Base-by-base conservation (phyloP, 352 stramenopile species). In the Phytophthora hibernalis region DNA sequence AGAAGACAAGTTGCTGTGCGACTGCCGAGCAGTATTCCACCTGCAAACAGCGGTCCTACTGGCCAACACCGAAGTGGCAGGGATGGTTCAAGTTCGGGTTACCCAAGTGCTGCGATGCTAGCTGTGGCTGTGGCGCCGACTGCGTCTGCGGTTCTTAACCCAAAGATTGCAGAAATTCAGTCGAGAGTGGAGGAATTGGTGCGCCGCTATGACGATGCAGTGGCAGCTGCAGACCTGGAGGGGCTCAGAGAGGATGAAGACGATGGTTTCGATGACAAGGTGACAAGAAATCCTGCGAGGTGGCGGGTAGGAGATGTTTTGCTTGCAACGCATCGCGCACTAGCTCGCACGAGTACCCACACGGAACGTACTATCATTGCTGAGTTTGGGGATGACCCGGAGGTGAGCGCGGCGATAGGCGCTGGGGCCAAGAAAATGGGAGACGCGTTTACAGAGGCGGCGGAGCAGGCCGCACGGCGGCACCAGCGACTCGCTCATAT, bases 271-370 rank as follows among this genome's bases (percentile, higher is more conserved):
- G 75, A 49, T n/a, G 60, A 72, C 37, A 70, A 68, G 13, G 54
- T 62, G 28, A 52, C 67, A 67, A 45, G 65, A 50, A 43, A 76
- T 12, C 84, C 82, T 1, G 44, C 59, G 4, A 73, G 72, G 11
- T 93, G 84, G 84, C 65, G 73, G 5, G 80, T 93, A 5, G 82
- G 84, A 37, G 84, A 93, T 49, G 51, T 93, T 15, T 59, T 93
- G 16, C 38, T 91, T 2, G 70, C 82, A 16, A 89, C 84, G n/a
- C 84, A 93, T 61, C 76, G 62, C n/a, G 54, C 82, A 16, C 61
- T 93, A 33, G 70, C 80, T 24, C 81, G 81, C 40, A 86, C 84
- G 1, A 82, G 82, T 38, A 79, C 74, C 11, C 75, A 82, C 50
- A 87, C 73, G 0, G 84, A 88, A 31, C 77, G 73, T 5, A 49